Percentiles rank a stretch among this genome's conserved stretches.
Evolutionary conservation across 768 basidiomycete species (phyloP).

Genomic region (Cystofilobasidium ferigula): DNA sequence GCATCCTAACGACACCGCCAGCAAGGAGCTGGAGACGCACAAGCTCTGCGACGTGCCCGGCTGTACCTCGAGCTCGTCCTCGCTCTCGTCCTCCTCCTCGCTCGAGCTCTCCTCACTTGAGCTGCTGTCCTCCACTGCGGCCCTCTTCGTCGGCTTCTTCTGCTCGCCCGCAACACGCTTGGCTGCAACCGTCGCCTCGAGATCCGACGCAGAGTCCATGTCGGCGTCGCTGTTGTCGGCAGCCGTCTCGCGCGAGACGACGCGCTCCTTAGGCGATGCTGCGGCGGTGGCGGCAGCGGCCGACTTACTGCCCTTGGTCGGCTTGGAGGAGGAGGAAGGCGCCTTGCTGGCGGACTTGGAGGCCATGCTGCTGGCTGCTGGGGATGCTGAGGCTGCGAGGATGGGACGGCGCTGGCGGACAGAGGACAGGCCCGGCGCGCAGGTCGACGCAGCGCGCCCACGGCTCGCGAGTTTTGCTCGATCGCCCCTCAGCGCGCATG

Average conservation of each 20-base stretch:
- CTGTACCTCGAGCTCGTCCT: not conserved
- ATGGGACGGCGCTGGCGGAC: not conserved
- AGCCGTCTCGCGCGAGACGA: not conserved
- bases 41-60: not conserved
- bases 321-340: not conserved
- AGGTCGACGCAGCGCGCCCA: no score
- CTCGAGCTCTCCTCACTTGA: not conserved
- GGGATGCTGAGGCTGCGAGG: not conserved
- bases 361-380: no score
- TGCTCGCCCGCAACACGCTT: not conserved
- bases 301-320: not conserved
- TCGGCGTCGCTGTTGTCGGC: slow-evolving; percentile 1
- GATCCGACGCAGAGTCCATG: not conserved
- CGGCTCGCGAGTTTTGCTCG: no score
- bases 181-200: not conserved
- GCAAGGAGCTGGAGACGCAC: not conserved
- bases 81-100: not conserved
- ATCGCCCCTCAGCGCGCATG: no score
- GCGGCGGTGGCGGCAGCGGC: not conserved
- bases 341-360: not conserved
- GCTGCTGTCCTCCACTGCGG: not conserved
- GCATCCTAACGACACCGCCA: no score
- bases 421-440: no score
- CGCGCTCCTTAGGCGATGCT: not conserved
- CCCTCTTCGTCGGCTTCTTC: not conserved